These are phyloP conservation scores for Podaxis rugospora DNA, from an alignment of 768 basidiomycete species.

Conservation along the genomic window DNA sequence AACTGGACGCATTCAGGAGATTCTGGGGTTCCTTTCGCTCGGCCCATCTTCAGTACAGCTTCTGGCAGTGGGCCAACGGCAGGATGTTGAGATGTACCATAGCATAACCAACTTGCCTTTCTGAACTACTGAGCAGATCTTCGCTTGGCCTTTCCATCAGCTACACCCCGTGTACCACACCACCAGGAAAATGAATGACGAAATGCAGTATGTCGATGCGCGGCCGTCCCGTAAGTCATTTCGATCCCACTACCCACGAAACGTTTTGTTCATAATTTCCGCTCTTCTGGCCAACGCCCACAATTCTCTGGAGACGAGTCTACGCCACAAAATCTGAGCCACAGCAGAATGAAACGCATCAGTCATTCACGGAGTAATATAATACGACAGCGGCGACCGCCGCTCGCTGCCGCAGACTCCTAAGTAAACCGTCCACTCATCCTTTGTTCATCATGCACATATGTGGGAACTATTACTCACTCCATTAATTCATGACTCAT, in stretches of 20 bases:
- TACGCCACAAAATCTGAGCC: slow-evolving; percentile 7
- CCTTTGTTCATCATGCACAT: neutral
- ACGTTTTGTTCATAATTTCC: neutral
- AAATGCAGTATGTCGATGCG: neutral
- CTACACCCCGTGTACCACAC: neutral
- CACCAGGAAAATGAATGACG: neutral
- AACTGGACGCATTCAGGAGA: too few relatives aligned
- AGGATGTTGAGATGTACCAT: neutral
- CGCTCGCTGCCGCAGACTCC: neutral
- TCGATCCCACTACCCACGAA: neutral
- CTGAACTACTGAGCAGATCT: neutral
- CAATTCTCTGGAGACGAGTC: neutral
- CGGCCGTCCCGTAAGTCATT: neutral
- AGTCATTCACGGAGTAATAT: too few relatives aligned
- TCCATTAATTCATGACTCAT: neutral
- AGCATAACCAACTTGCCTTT: neutral
- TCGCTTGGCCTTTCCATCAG: neutral
- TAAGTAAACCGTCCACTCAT: neutral
- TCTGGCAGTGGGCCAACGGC: neutral
- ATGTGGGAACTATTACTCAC: neutral
- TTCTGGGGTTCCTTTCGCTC: too few relatives aligned
- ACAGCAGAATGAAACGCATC: neutral
- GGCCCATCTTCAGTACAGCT: neutral
- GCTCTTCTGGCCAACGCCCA: neutral
- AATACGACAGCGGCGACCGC: too few relatives aligned